These are phyloP conservation scores for Pyrus hybrid DNA, from an alignment of 331 rosid genomes.

Conservation along the genomic window DNA sequence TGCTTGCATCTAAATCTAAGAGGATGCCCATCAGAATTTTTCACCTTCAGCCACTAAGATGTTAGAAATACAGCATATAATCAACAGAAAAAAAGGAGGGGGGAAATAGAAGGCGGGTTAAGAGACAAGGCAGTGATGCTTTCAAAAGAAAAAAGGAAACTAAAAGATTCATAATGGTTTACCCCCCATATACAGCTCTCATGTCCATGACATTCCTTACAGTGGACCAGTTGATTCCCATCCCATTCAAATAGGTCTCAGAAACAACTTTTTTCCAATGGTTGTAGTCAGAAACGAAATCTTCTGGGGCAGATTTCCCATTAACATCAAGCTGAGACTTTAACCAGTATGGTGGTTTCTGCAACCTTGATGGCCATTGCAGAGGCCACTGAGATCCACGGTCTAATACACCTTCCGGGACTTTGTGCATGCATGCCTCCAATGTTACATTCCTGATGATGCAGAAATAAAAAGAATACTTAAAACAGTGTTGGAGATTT, in stretches of 20 bases:
- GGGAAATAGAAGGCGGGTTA: background rate
- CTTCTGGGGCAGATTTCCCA: slow-evolving; percentile 47
- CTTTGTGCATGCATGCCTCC: slow-evolving; percentile 65
- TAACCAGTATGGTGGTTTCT: slow-evolving; percentile 76
- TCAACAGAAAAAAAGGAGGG: background rate
- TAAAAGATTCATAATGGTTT: slow-evolving; percentile 15
- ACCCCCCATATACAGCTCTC: slow-evolving; percentile 86
- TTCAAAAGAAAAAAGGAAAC: background rate
- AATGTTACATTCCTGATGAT: slow-evolving; percentile 60
- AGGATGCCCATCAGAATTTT: background rate
- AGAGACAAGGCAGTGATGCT: background rate
- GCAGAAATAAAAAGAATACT: background rate
- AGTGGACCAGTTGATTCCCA: slow-evolving; percentile 65
- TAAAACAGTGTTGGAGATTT: background rate
- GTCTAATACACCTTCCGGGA: slow-evolving; percentile 39
- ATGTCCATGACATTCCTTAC: slow-evolving; percentile 86
- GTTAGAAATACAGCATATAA: background rate
- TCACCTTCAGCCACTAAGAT: background rate
- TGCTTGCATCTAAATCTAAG: background rate
- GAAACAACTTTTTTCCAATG: slow-evolving; percentile 64
- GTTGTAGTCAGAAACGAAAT: slow-evolving; percentile 52
- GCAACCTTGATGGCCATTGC: slow-evolving; percentile 70
- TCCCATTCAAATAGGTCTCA: slow-evolving; percentile 56
- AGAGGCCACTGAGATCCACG: slow-evolving; percentile 67
- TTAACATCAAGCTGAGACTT: slow-evolving; percentile 51